Evolutionary conservation across 106 monocot species (phyloP).

Genomic region (Phalaenopsis equestris): DNA sequence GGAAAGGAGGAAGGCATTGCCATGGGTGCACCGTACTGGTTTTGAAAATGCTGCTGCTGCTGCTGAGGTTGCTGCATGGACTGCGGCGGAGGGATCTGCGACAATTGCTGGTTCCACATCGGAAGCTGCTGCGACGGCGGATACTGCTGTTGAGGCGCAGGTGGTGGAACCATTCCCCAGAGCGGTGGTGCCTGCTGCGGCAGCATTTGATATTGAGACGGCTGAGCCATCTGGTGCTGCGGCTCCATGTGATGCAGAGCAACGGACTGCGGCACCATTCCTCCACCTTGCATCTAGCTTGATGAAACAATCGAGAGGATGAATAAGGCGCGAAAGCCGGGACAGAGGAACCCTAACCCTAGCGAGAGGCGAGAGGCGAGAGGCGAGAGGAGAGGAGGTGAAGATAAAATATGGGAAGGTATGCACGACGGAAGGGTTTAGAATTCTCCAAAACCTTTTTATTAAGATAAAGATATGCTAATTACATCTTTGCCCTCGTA

Average conservation of each 20-base stretch:
- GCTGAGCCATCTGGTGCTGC: conserved; percentile 18
- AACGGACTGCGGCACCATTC: conserved; percentile 51
- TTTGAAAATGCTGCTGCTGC: conserved; percentile 15
- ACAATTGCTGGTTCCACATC: conserved; percentile 38
- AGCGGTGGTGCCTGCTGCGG: conserved; percentile 7
- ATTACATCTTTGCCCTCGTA: no score
- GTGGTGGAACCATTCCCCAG: conserved; percentile 10
- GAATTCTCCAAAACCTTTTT: no score
- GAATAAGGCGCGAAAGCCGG: background rate
- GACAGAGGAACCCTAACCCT: background rate
- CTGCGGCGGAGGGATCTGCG: conserved; percentile 32
- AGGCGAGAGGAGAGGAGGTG: no score
- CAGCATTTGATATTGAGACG: conserved; percentile 29
- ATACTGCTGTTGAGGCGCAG: conserved; percentile 28
- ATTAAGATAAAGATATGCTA: no score
- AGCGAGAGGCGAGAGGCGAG: background rate
- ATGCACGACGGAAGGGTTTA: no score
- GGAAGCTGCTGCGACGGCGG: conserved; percentile 17
- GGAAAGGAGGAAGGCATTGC: background rate
- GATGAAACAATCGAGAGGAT: background rate
- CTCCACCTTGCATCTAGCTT: conserved; percentile 52
- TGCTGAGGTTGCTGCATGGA: conserved; percentile 15
- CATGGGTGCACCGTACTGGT: conserved; percentile 6
- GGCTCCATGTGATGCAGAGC: conserved; percentile 26
- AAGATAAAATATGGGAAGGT: no score